These are phyloP conservation scores for Exophiala sp. DNA, from an alignment of 2,329 filamentous ascomycete species.

Conservation along the genomic window DNA sequence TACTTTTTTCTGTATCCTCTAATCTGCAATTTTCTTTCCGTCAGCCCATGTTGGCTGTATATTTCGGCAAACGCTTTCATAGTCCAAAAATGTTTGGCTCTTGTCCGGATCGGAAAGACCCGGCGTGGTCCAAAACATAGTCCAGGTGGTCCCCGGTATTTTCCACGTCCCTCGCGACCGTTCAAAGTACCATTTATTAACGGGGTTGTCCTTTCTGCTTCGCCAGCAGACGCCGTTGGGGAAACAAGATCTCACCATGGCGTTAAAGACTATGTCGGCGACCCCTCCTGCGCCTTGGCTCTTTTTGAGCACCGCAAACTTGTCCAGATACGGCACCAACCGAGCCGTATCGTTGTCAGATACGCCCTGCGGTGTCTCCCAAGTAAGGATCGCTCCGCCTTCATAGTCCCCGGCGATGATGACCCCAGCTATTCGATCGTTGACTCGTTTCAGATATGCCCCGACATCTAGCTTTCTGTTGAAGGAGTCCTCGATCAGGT, in stretches of 20 bases:
- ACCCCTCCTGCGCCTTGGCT: slow-evolving; percentile 88
- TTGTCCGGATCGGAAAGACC: slow-evolving; percentile 49
- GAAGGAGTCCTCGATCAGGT: slow-evolving; percentile 93
- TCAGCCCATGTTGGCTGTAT: slow-evolving; percentile 48
- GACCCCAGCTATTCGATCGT: slow-evolving; percentile 74
- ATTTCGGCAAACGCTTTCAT: slow-evolving; percentile 66
- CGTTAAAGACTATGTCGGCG: slow-evolving; percentile 92
- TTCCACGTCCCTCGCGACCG: slow-evolving; percentile 77
- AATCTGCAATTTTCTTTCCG: slow-evolving; percentile 34
- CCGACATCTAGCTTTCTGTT: slow-evolving; percentile 73
- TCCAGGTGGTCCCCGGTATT: slow-evolving; percentile 77
- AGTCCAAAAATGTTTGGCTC: slow-evolving; percentile 54
- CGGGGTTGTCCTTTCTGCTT: slow-evolving; percentile 81
- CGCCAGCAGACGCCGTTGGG: slow-evolving; percentile 88
- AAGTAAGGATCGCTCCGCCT: slow-evolving; percentile 88
- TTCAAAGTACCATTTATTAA: slow-evolving; percentile 99
- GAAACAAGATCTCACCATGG: slow-evolving; percentile 86
- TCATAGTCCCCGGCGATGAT: slow-evolving; percentile 97
- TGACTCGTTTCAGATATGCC: slow-evolving; percentile 75
- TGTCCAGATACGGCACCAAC: slow-evolving; percentile 89
- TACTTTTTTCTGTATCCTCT: not conserved
- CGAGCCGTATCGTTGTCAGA: slow-evolving; percentile 52
- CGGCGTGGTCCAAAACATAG: slow-evolving; percentile 95
- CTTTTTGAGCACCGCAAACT: slow-evolving; percentile 86
- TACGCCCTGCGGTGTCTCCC: slow-evolving; percentile 67